Percentiles rank a stretch among this genome's conserved stretches.
Evolutionary conservation across 1,139 yeast species (phyloP).

Genomic region (Debaryomycetaceae sp.): DNA sequence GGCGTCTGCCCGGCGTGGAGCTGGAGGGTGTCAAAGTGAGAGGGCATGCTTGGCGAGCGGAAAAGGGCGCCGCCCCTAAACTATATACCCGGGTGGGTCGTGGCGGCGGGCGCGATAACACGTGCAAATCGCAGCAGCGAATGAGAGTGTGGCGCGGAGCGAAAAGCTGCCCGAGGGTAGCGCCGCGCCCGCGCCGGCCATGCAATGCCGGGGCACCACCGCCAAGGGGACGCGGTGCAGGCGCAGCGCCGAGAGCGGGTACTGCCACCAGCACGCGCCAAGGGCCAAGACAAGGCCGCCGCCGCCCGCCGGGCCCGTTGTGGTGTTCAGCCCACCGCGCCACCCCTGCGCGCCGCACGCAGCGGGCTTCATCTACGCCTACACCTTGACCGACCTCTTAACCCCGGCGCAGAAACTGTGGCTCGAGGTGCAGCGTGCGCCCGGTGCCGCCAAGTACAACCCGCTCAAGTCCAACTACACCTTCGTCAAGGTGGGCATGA

Average conservation of each 20-base stretch:
- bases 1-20: conserved; percentile 85
- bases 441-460: conserved; percentile 26
- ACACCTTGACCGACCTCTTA: conserved; percentile 43
- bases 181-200: too few species aligned
- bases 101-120: neutral
- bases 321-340: conserved; percentile 1
- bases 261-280: conserved; percentile 29
- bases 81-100: neutral
- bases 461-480: conserved; percentile 34
- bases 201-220: conserved; percentile 31
- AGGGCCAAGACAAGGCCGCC: conserved; percentile 8
- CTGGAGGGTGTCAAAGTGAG: conserved; percentile 85
- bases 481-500: conserved; percentile 54
- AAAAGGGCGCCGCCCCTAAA: neutral
- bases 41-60: conserved; percentile 29
- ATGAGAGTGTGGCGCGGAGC: conserved; percentile 1
- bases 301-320: conserved; percentile 1
- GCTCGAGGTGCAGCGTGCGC: conserved; percentile 32
- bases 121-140: neutral
- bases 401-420: conserved; percentile 18
- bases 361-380: conserved; percentile 49
- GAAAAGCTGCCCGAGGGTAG: neutral
- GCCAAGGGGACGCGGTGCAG: conserved; percentile 28
- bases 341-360: neutral
- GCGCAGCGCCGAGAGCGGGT: conserved; percentile 17